Evolutionary conservation across 2,329 filamentous ascomycete species (phyloP).

Genomic region (Monilinia fructicola): DNA sequence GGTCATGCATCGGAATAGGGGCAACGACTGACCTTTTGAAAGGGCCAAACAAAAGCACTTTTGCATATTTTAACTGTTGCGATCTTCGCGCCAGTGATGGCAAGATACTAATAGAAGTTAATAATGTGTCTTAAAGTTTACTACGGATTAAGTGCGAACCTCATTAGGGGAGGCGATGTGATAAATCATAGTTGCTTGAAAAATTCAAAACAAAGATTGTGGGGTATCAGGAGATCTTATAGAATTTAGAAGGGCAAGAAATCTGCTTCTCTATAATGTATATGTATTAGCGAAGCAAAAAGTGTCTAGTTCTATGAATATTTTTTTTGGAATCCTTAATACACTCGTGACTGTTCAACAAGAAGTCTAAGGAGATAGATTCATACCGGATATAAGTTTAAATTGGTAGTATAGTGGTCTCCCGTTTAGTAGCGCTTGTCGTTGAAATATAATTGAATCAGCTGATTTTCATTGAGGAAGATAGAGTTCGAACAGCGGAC

Average conservation of each 20-base stretch:
- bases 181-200: not conserved
- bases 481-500: not conserved
- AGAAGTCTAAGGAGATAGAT: not conserved
- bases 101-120: constrained; percentile 79
- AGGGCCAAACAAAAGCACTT: constrained; percentile 69
- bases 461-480: not conserved
- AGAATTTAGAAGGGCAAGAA: not conserved
- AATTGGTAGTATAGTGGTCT: not conserved
- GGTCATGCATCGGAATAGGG: not conserved
- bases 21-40: constrained; percentile 56
- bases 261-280: not conserved
- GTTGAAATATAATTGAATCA: not conserved
- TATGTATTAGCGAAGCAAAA: not conserved
- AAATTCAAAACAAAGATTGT: not conserved
- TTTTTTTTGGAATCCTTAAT: not conserved
- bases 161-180: constrained; percentile 14
- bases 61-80: constrained; percentile 75
- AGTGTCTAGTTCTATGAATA: not conserved
- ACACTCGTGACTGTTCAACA: not conserved
- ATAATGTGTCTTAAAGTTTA: constrained; percentile 49
- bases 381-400: not conserved
- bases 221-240: not conserved
- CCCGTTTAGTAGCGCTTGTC: no score
- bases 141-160: not conserved
- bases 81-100: constrained; percentile 78